Evolutionary conservation across 495 filamentous ascomycete genomes (phyloP).

Genomic region (Entonaema liquescens): DNA sequence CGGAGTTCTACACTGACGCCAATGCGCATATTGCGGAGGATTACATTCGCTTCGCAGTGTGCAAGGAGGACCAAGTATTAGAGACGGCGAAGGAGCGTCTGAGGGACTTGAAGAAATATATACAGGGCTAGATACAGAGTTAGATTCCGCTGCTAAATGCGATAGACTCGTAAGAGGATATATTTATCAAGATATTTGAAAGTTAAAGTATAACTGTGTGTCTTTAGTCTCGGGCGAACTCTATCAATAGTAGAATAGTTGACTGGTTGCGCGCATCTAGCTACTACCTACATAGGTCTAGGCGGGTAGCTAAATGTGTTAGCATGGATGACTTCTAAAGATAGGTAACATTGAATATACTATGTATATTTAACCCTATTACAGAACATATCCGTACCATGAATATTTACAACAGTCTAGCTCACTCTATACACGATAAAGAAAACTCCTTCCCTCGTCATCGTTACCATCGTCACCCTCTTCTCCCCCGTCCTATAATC

Average conservation of each 20-base stretch:
- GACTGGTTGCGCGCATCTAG: background rate
- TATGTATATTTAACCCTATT: background rate
- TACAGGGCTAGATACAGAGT: conserved; percentile 42
- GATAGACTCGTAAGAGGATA: background rate
- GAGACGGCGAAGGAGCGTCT: conserved; percentile 90
- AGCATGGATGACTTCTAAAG: background rate
- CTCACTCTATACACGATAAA: background rate
- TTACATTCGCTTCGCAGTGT: conserved; percentile 94
- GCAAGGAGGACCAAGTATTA: conserved; percentile 90
- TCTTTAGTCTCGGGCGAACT: background rate
- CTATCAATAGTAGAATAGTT: background rate
- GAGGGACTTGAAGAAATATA: conserved; percentile 85
- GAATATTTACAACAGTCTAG: background rate
- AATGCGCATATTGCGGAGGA: conserved; percentile 89
- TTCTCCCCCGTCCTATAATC: background rate
- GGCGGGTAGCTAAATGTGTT: too few species aligned
- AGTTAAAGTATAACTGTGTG: background rate
- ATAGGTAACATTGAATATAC: background rate
- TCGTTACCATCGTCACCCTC: background rate
- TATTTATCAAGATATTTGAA: conserved; percentile 12
- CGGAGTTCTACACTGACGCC: conserved; percentile 89
- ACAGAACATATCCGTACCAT: background rate
- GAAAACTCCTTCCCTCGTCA: background rate
- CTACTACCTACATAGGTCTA: too few species aligned
- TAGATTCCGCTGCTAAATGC: background rate